Evolutionary conservation across 2,329 filamentous ascomycete species (phyloP).

Genomic region (Paecilomyces fulvus): DNA sequence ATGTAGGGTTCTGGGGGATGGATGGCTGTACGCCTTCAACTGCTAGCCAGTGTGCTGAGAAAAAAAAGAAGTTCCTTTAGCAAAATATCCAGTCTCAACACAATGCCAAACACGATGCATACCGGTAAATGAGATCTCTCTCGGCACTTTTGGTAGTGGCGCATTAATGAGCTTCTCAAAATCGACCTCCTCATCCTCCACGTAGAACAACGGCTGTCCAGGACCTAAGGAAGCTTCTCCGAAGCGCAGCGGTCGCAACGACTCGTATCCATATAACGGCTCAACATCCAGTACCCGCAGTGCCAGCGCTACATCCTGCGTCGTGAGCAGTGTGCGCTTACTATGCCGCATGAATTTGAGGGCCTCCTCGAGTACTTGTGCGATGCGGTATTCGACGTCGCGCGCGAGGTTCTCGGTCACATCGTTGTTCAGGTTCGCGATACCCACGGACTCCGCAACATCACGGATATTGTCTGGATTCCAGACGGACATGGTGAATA

Average conservation of each 20-base stretch:
- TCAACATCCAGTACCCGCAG: constrained; percentile 83
- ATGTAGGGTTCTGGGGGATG: constrained; percentile 91
- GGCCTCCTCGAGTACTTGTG: constrained; percentile 87
- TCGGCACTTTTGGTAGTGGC: constrained; percentile 84
- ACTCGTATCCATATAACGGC: constrained; percentile 93
- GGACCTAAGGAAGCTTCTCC: constrained; percentile 90
- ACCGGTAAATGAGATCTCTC: constrained; percentile 90
- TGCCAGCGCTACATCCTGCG: constrained; percentile 81
- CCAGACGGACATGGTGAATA: constrained; percentile 60
- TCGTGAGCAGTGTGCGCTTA: constrained; percentile 76
- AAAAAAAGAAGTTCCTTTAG: not conserved
- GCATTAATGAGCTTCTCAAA: constrained; percentile 99
- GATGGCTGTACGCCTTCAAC: constrained; percentile 96
- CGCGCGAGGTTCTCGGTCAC: constrained; percentile 79
- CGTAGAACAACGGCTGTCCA: constrained; percentile 90
- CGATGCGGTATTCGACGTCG: constrained; percentile 91
- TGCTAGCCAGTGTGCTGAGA: constrained; percentile 84
- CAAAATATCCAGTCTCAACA: not conserved
- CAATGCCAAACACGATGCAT: constrained; percentile 16
- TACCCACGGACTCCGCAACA: constrained; percentile 91
- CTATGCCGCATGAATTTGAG: constrained; percentile 93
- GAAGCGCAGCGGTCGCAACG: constrained; percentile 77
- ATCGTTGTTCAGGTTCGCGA: constrained; percentile 71
- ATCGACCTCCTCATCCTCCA: constrained; percentile 97
- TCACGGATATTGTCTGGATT: constrained; percentile 93